Evolutionary conservation across 192 early-diverging fungal genomes (phyloP).

Genomic region (Diversispora eburnea): DNA sequence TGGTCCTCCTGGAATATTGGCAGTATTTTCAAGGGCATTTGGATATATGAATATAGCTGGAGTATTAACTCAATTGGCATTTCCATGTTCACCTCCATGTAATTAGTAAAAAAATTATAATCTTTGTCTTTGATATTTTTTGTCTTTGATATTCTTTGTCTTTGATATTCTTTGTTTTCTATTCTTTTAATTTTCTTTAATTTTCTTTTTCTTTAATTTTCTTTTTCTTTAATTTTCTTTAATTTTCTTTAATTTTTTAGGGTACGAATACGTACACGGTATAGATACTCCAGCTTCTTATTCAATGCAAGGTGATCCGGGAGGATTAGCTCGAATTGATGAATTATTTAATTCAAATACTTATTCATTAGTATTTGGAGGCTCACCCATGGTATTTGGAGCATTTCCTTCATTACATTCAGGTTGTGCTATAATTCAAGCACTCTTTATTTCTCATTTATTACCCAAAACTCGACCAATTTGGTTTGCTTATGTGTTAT

Average conservation of each 20-base stretch:
- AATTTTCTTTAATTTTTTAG: constrained; percentile 33
- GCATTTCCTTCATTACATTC: constrained; percentile 74
- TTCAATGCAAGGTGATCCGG: constrained; percentile 63
- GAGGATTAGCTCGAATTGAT: constrained; percentile 66
- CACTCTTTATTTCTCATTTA: constrained; percentile 53
- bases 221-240: background rate
- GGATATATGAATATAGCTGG: constrained; percentile 68
- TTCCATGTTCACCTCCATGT: constrained; percentile 70
- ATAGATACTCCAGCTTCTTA: constrained; percentile 58
- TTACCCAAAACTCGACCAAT: constrained; percentile 45
- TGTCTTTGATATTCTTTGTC: no score
- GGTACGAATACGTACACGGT: constrained; percentile 68
- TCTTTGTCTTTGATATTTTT: no score
- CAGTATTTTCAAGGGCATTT: constrained; percentile 57
- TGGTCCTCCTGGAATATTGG: constrained; percentile 48
- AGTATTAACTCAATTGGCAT: constrained; percentile 62
- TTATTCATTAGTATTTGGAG: constrained; percentile 61
- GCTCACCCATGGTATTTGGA: constrained; percentile 70
- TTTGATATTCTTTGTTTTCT: no score
- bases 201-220: no score
- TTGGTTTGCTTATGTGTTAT: constrained; percentile 53
- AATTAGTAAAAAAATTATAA: constrained; percentile 30
- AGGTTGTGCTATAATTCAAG: constrained; percentile 62
- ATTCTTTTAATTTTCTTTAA: no score
- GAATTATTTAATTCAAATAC: constrained; percentile 58